phyloP scores from a whole-genome alignment of 1,139 yeast species.

The Blastobotrys illinoisensis region DNA sequence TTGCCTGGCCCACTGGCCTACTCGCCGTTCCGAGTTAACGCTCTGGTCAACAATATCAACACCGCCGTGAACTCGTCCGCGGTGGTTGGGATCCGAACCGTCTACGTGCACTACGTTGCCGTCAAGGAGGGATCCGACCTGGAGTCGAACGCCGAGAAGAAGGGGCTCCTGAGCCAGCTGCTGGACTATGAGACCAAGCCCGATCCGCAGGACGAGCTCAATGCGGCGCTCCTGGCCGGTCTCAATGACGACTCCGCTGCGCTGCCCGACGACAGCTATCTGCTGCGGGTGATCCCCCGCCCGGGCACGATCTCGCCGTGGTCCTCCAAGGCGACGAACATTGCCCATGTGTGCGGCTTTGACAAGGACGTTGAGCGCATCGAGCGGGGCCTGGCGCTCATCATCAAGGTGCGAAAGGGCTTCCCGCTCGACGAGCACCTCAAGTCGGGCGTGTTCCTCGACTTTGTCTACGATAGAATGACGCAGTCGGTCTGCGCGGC shows the following conservation, averaged over 20 bases:
- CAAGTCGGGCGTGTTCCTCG: slow-evolving; percentile 49
- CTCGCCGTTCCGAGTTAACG: slow-evolving; percentile 77
- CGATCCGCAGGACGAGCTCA: slow-evolving; percentile 48
- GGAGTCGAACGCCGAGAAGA: slow-evolving; percentile 37
- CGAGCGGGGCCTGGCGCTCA: slow-evolving; percentile 81
- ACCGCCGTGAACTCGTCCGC: slow-evolving; percentile 58
- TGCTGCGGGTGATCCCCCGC: slow-evolving; percentile 81
- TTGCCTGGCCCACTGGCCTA: slow-evolving; percentile 89
- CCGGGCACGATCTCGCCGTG: slow-evolving; percentile 97
- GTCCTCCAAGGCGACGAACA: slow-evolving; percentile 98
- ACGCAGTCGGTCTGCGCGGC: slow-evolving; percentile 47
- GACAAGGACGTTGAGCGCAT: slow-evolving; percentile 65
- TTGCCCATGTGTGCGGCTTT: slow-evolving; percentile 83
- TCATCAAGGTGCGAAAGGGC: slow-evolving; percentile 64
- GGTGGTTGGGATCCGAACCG: slow-evolving; percentile 64
- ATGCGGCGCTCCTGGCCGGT: slow-evolving; percentile 39
- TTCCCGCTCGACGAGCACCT: slow-evolving; percentile 57
- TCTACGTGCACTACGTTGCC: slow-evolving; percentile 78
- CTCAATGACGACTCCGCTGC: slow-evolving; percentile 20
- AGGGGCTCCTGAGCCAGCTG: slow-evolving; percentile 45
- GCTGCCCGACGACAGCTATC: slow-evolving; percentile 48
- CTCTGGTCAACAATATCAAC: slow-evolving; percentile 67
- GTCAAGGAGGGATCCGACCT: slow-evolving; percentile 37
- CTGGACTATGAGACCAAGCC: slow-evolving; percentile 71
- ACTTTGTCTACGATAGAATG: slow-evolving; percentile 88